phyloP scores from a whole-genome alignment of 345 rosid genomes.

The Heritiera littoralis region DNA sequence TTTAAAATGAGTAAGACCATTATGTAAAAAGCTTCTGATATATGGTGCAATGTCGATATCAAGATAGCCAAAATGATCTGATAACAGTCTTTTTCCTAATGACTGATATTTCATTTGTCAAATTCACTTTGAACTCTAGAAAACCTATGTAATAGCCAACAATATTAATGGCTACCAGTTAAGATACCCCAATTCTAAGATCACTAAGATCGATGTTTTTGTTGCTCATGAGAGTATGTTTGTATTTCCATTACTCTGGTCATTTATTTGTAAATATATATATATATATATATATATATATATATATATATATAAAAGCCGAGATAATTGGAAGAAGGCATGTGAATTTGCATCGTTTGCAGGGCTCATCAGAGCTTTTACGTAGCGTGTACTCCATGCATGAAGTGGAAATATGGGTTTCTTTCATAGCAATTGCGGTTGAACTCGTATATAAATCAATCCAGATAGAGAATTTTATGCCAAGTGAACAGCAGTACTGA shows the following conservation, averaged over 20 bases:
- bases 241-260: neutral
- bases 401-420: neutral
- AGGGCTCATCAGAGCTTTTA: neutral
- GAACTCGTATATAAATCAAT: no score
- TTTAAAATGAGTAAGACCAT: no score
- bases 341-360: conserved; percentile 8
- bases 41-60: no score
- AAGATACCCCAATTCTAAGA: neutral
- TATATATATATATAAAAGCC: no score
- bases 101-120: neutral
- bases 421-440: neutral
- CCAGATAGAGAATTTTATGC: neutral
- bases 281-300: neutral
- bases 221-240: neutral
- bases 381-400: conserved; percentile 2
- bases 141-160: neutral
- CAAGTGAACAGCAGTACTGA: no score
- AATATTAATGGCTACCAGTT: neutral
- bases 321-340: conserved; percentile 6
- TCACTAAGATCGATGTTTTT: neutral
- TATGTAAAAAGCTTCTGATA: neutral
- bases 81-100: no score
- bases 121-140: neutral
- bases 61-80: no score
- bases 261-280: neutral